phyloP scores from a whole-genome alignment of 768 basidiomycete species.

The Suillus sp. region DNA sequence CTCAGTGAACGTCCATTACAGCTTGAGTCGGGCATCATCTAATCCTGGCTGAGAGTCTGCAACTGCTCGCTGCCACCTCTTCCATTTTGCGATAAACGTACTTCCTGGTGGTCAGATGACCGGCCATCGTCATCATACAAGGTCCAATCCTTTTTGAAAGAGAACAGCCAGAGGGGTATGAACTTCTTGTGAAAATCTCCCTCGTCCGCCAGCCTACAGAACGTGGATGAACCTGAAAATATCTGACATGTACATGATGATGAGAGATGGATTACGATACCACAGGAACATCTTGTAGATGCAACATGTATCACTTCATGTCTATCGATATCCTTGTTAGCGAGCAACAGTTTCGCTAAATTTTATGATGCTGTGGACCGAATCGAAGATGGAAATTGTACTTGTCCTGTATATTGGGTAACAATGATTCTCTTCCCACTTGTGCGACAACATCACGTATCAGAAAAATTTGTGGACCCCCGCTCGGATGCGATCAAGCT shows the following conservation, averaged over 20 bases:
- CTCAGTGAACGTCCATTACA: constrained; percentile 7
- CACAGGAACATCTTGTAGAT: constrained; percentile 22
- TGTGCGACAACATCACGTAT: constrained; percentile 19
- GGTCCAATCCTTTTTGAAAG: constrained; percentile 11
- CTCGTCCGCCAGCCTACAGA: constrained; percentile 6
- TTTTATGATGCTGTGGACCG: constrained; percentile 6
- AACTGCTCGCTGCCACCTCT: constrained; percentile 11
- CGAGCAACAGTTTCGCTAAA: background rate
- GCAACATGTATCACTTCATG: constrained; percentile 18
- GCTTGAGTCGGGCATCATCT: constrained; percentile 9
- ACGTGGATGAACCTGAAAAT: constrained; percentile 3
- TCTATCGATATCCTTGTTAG: constrained; percentile 3
- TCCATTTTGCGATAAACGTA: constrained; percentile 4
- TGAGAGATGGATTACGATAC: constrained; percentile 16
- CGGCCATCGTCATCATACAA: constrained; percentile 4
- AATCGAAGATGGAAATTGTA: background rate
- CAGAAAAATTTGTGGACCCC: constrained; percentile 13
- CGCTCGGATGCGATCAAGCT: background rate
- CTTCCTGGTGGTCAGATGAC: constrained; percentile 15
- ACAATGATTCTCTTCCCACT: constrained; percentile 12
- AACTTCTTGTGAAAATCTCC: constrained; percentile 12
- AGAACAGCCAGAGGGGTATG: constrained; percentile 11
- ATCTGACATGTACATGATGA: constrained; percentile 16
- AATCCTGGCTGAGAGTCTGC: constrained; percentile 5
- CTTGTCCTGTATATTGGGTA: constrained; percentile 6